A percentile compares a stretch with the other conserved stretches of the same genome.
phyloP scores from a whole-genome alignment of 306 rosid species.

The Malus domestica region DNA sequence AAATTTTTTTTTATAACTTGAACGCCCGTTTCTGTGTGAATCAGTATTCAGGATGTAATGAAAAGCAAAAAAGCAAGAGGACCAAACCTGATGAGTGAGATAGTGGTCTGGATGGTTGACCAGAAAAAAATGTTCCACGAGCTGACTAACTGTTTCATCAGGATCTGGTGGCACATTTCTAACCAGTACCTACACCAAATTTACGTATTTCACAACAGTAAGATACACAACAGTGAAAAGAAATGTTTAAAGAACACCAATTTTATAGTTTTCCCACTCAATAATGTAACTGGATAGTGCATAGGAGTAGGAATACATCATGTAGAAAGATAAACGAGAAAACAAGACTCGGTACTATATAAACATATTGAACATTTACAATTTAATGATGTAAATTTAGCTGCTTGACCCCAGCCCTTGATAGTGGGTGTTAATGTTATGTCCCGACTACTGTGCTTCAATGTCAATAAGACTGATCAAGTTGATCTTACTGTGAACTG shows the following conservation, averaged over 20 bases:
- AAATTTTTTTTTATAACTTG: neutral
- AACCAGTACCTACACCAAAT: slow-evolving; percentile 64
- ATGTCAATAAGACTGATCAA: neutral
- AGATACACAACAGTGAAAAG: neutral
- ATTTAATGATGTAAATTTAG: neutral
- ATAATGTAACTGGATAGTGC: neutral
- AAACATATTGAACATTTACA: neutral
- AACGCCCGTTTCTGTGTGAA: neutral
- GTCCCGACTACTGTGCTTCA: neutral
- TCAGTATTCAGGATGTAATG: neutral
- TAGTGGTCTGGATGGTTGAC: slow-evolving; percentile 93
- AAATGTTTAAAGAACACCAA: neutral
- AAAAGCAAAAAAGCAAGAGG: neutral
- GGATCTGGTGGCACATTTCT: slow-evolving; percentile 96
- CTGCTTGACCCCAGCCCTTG: neutral
- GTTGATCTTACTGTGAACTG: slow-evolving; percentile 75
- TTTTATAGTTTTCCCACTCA: neutral
- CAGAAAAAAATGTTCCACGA: slow-evolving; percentile 95
- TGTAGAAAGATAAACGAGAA: neutral
- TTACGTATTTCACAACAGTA: neutral
- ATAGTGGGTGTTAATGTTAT: neutral
- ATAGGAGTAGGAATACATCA: neutral
- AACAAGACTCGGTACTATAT: neutral
- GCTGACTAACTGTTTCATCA: slow-evolving; percentile 80
- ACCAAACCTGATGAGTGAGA: slow-evolving; percentile 76